phyloP scores from a whole-genome alignment of 768 basidiomycete genomes.

The Boletus edulis region DNA sequence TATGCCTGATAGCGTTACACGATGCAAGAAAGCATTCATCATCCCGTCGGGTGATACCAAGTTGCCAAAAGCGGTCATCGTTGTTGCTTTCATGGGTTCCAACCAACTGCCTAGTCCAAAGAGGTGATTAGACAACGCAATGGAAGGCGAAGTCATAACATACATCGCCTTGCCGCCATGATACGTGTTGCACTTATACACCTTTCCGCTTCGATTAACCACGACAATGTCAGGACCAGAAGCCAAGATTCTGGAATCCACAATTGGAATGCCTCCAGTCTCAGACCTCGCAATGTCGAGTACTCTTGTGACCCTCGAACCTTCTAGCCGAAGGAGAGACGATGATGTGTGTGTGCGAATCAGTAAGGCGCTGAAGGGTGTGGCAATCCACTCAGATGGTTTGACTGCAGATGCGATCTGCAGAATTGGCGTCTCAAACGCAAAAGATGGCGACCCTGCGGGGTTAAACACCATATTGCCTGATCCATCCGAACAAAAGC shows the following conservation, averaged over 20 bases:
- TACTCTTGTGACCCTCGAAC: slow-evolving; percentile 30
- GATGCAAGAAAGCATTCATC: slow-evolving; percentile 49
- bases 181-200: slow-evolving; percentile 46
- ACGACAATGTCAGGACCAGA: slow-evolving; percentile 35
- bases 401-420: slow-evolving; percentile 48
- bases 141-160: slow-evolving; percentile 14
- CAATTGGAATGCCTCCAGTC: slow-evolving; percentile 38
- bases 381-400: slow-evolving; percentile 12
- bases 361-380: slow-evolving; percentile 23
- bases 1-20: slow-evolving; percentile 36
- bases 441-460: slow-evolving; percentile 40
- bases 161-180: slow-evolving; percentile 41
- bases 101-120: slow-evolving; percentile 21
- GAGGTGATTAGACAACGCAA: neutral
- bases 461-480: slow-evolving; percentile 25
- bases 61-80: slow-evolving; percentile 49
- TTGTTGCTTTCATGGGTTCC: slow-evolving; percentile 4
- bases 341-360: slow-evolving; percentile 49
- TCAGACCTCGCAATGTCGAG: slow-evolving; percentile 40
- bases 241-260: slow-evolving; percentile 46
- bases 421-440: slow-evolving; percentile 66
- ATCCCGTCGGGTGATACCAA: slow-evolving; percentile 36
- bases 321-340: slow-evolving; percentile 36
- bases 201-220: slow-evolving; percentile 50
- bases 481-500: slow-evolving; percentile 24